Percentiles rank a stretch among this genome's conserved stretches.
These are phyloP conservation scores for Pestalotiopsis sp. DNA, from an alignment of 2,329 filamentous ascomycete genomes.

Conservation along the genomic window DNA sequence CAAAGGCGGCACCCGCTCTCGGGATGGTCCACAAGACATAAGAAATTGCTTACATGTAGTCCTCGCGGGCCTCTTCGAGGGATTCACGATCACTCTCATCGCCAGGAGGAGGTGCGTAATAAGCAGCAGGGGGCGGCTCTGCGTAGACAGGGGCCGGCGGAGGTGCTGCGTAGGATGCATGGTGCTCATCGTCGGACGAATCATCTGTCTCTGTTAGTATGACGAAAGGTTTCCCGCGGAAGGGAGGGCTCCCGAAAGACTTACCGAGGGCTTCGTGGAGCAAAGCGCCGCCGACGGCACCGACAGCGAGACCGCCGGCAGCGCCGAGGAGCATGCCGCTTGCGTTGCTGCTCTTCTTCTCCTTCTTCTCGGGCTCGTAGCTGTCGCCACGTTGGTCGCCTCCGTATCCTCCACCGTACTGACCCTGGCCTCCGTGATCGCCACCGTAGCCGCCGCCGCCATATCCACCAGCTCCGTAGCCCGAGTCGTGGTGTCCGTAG, in stretches of 20 bases:
- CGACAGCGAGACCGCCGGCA: conserved; percentile 58
- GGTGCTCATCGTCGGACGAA: conserved; percentile 27
- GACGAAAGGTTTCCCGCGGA: no score
- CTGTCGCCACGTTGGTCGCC: conserved; percentile 15
- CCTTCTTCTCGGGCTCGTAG: conserved; percentile 33
- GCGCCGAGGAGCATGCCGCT: conserved; percentile 57
- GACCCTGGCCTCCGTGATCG: conserved; percentile 12
- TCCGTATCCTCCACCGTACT: neutral
- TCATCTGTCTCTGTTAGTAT: conserved; percentile 22
- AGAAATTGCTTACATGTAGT: conserved; percentile 28
- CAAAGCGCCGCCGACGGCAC: conserved; percentile 58
- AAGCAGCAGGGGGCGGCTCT: conserved; percentile 12
- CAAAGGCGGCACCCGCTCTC: no score
- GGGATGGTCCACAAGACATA: no score
- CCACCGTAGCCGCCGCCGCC: conserved; percentile 9
- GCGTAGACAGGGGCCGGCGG: conserved; percentile 11
- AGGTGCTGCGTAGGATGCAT: conserved; percentile 9
- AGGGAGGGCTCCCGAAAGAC: neutral
- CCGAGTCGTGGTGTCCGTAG: conserved; percentile 9
- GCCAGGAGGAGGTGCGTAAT: conserved; percentile 12
- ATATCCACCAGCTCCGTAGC: conserved; percentile 15
- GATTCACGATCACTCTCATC: conserved; percentile 28
- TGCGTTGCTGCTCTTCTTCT: conserved; percentile 46
- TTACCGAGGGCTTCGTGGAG: conserved; percentile 58
- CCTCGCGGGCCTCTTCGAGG: conserved; percentile 38